Evolutionary conservation across 1,139 yeast genomes (phyloP).

Genomic region (Hanseniaspora sp.): DNA sequence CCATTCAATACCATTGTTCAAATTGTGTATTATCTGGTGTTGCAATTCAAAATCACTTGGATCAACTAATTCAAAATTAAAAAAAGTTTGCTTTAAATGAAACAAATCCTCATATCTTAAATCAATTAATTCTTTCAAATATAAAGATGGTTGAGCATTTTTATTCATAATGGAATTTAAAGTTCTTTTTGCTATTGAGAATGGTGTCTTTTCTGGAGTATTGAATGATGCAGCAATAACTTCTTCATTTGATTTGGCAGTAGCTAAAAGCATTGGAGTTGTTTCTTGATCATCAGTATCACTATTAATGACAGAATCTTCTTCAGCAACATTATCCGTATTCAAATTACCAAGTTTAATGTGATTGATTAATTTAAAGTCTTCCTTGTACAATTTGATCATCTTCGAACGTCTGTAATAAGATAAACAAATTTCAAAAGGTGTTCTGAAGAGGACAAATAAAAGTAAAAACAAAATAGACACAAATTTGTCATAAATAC

Average conservation of each 20-base stretch:
- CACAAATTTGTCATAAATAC: neutral
- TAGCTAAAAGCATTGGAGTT: neutral
- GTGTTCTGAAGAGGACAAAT: slow-evolving; percentile 6
- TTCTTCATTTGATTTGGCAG: slow-evolving; percentile 8
- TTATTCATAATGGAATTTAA: slow-evolving; percentile 3
- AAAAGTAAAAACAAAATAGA: neutral
- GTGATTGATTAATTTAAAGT: slow-evolving; percentile 11
- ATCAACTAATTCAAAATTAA: slow-evolving; percentile 6
- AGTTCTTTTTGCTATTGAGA: slow-evolving; percentile 14
- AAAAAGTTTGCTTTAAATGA: slow-evolving; percentile 7
- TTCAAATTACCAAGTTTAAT: neutral
- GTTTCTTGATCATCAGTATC: neutral
- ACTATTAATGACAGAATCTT: neutral
- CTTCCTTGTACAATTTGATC: slow-evolving; percentile 1
- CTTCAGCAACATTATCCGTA: neutral
- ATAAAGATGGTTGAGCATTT: slow-evolving; percentile 6
- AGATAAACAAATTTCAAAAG: slow-evolving; percentile 5
- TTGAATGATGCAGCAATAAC: slow-evolving; percentile 9
- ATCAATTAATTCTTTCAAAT: slow-evolving; percentile 12
- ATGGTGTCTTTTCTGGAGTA: neutral
- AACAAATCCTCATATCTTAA: slow-evolving; percentile 13
- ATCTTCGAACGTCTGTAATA: slow-evolving; percentile 9
- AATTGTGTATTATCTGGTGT: slow-evolving; percentile 40
- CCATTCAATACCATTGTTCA: slow-evolving; percentile 52
- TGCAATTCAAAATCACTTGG: slow-evolving; percentile 30